These are phyloP conservation scores for Pichia gijzeniarum DNA, from an alignment of 805 yeast species.

Conservation along the genomic window DNA sequence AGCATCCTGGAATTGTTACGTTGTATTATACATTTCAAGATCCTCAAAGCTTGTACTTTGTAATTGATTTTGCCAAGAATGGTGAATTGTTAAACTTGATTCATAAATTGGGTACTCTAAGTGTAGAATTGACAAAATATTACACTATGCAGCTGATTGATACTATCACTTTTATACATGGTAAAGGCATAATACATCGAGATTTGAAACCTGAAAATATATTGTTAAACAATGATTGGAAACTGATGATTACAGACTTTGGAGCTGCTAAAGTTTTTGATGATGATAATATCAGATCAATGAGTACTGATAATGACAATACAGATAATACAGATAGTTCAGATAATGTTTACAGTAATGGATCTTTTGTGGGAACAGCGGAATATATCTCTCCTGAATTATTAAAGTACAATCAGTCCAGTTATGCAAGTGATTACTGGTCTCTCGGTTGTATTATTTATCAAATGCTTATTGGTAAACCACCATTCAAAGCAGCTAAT, in stretches of 20 bases:
- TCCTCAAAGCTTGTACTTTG: slow-evolving; percentile 79
- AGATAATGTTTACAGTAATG: slow-evolving; percentile 30
- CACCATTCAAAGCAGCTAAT: slow-evolving; percentile 84
- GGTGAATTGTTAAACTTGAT: slow-evolving; percentile 87
- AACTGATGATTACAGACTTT: slow-evolving; percentile 89
- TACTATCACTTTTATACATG: slow-evolving; percentile 83
- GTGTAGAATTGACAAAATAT: slow-evolving; percentile 69
- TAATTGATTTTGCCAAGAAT: slow-evolving; percentile 87
- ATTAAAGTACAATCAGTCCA: slow-evolving; percentile 68
- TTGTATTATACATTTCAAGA: slow-evolving; percentile 94
- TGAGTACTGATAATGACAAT: slow-evolving; percentile 8
- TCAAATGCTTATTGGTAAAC: slow-evolving; percentile 76
- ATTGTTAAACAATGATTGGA: slow-evolving; percentile 75
- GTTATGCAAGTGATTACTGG: slow-evolving; percentile 86
- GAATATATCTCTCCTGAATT: slow-evolving; percentile 95
- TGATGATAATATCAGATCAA: too few relatives aligned
- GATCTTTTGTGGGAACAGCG: slow-evolving; percentile 96
- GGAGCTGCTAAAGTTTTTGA: slow-evolving; percentile 90
- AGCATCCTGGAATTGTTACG: slow-evolving; percentile 92
- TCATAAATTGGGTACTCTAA: slow-evolving; percentile 68
- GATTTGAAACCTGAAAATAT: slow-evolving; percentile 95
- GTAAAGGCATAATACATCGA: slow-evolving; percentile 84
- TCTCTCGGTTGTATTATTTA: slow-evolving; percentile 85
- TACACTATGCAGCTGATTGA: slow-evolving; percentile 86
- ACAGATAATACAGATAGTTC: neutral